Percentiles rank a stretch among this genome's conserved stretches.
phyloP scores from a whole-genome alignment of 495 filamentous ascomycete species.

The Cetradonia linearis region DNA sequence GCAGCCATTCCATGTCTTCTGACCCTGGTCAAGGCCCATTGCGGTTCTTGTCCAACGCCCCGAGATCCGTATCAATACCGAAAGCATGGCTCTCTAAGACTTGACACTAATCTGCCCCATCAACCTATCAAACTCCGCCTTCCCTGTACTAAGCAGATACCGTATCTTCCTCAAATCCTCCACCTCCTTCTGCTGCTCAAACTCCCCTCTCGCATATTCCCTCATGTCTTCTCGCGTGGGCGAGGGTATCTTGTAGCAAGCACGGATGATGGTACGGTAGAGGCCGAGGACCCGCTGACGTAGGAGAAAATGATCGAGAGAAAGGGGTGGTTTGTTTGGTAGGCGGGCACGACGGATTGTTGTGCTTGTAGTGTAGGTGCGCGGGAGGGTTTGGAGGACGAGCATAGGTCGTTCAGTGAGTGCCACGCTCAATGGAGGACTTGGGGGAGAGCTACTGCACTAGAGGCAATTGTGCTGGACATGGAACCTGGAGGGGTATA shows the following conservation, averaged over 20 bases:
- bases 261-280: conserved; percentile 24
- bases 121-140: conserved; percentile 53
- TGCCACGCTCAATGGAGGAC: not conserved
- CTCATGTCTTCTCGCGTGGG: conserved; percentile 54
- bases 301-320: conserved; percentile 25
- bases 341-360: not conserved
- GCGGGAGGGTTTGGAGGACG: not conserved
- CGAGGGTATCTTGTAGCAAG: conserved; percentile 32
- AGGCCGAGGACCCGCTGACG: conserved; percentile 23
- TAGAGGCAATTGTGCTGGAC: not conserved
- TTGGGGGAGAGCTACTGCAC: not conserved
- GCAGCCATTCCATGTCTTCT: not conserved
- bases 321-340: conserved; percentile 7
- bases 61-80: not conserved
- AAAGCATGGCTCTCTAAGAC: not conserved
- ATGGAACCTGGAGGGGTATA: not conserved
- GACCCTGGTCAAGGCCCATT: not conserved
- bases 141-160: conserved; percentile 51
- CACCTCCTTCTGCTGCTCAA: conserved; percentile 60
- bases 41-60: not conserved
- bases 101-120: conserved; percentile 45
- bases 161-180: conserved; percentile 56
- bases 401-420: not conserved
- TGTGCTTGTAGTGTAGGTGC: conserved; percentile 6
- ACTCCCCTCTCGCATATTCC: conserved; percentile 63